Percentiles rank a stretch among this genome's conserved stretches.
These are phyloP conservation scores for Chaetomiaceae sp. DNA, from an alignment of 2,329 filamentous ascomycete genomes.

Conservation along the genomic window DNA sequence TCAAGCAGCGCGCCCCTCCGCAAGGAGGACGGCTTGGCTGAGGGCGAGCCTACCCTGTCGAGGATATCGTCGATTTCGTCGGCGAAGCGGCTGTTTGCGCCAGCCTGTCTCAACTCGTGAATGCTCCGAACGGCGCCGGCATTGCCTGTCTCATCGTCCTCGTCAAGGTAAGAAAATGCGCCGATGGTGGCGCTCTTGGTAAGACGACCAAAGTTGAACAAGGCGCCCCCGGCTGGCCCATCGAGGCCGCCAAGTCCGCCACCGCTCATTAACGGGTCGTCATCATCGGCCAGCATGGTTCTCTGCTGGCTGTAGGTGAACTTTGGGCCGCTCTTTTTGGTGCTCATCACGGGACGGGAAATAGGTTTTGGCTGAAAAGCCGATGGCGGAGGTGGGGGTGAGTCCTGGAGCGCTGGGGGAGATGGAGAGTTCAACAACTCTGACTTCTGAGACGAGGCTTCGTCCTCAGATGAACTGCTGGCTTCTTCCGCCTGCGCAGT, in stretches of 20 bases:
- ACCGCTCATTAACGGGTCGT: constrained; percentile 22
- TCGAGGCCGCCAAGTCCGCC: constrained; percentile 23
- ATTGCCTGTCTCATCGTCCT: constrained; percentile 39
- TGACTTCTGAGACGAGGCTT: constrained; percentile 17
- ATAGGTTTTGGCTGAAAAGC: constrained; percentile 21
- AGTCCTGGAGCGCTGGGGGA: constrained; percentile 9
- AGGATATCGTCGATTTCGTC: constrained; percentile 63
- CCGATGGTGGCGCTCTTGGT: constrained; percentile 24
- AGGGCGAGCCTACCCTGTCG: constrained; percentile 54
- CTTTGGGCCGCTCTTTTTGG: constrained; percentile 34
- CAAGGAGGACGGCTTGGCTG: constrained; percentile 44
- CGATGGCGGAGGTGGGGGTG: constrained; percentile 25
- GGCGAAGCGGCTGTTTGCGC: constrained; percentile 61
- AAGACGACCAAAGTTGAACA: constrained; percentile 26
- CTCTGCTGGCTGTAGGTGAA: constrained; percentile 38
- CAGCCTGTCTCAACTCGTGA: constrained; percentile 62
- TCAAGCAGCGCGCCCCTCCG: constrained; percentile 58
- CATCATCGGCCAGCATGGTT: constrained; percentile 35
- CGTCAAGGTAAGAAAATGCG: constrained; percentile 39
- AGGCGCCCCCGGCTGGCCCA: constrained; percentile 16
- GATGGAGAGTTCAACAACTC: neutral
- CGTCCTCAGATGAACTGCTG: constrained; percentile 31
- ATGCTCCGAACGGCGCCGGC: constrained; percentile 56
- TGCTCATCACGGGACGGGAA: constrained; percentile 23
- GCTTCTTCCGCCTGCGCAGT: constrained; percentile 37